phyloP scores from a whole-genome alignment of 2,329 filamentous ascomycete genomes.

The Xylariaceae sp. region DNA sequence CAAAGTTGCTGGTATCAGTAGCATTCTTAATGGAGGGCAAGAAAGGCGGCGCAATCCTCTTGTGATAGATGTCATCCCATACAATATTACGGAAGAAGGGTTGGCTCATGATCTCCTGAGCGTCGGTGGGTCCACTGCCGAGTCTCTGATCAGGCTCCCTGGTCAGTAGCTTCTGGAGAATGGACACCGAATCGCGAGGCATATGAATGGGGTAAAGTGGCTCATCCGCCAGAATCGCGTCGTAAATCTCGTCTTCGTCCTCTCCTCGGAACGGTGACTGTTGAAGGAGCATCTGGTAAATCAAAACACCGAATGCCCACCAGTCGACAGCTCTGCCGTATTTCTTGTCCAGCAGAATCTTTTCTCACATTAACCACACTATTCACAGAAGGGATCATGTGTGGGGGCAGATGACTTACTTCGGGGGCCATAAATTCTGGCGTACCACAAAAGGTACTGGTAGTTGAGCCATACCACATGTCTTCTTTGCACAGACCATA shows the following conservation, averaged over 20 bases:
- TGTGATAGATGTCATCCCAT: conserved; percentile 98
- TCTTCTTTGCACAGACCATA: conserved; percentile 99
- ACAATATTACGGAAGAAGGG: conserved; percentile 97
- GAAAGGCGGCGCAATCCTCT: conserved; percentile 85
- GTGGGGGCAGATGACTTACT: conserved; percentile 44
- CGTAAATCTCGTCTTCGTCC: conserved; percentile 98
- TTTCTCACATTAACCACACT: conserved; percentile 29
- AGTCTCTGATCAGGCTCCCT: conserved; percentile 90
- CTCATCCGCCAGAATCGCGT: conserved; percentile 95
- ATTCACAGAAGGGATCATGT: neutral
- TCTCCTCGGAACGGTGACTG: conserved; percentile 98
- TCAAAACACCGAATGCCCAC: conserved; percentile 99
- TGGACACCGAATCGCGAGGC: conserved; percentile 95
- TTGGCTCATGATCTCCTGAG: conserved; percentile 97
- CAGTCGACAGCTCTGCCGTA: conserved; percentile 96
- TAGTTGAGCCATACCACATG: conserved; percentile 98
- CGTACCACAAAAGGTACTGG: conserved; percentile 98
- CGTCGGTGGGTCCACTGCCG: conserved; percentile 91
- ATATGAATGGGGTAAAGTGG: conserved; percentile 98
- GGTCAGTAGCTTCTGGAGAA: conserved; percentile 93
- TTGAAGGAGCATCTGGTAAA: conserved; percentile 99
- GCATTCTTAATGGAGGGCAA: conserved; percentile 82
- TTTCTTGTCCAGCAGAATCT: conserved; percentile 97
- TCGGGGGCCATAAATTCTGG: conserved; percentile 99
- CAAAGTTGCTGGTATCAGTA: conserved; percentile 99